Evolutionary conservation across 257 asterid genomes (phyloP).

Genomic region (Nicotiana tabacum): DNA sequence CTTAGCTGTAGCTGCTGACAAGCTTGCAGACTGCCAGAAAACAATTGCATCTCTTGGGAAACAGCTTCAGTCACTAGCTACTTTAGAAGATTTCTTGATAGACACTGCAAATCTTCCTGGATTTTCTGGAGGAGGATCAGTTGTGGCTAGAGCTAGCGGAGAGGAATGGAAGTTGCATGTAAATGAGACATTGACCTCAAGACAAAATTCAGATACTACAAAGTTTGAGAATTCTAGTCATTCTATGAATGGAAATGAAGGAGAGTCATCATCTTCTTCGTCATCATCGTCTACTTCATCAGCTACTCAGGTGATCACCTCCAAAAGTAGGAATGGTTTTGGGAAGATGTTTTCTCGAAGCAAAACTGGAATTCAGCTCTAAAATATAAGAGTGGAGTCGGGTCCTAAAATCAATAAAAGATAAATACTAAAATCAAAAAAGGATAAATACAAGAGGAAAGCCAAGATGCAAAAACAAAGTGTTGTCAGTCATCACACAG

Average conservation of each 20-base stretch:
- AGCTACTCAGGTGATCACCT: slow-evolving; percentile 21
- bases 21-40: slow-evolving; percentile 81
- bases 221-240: slow-evolving; percentile 24
- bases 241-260: slow-evolving; percentile 29
- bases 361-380: slow-evolving; percentile 40
- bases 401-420: neutral
- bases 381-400: neutral
- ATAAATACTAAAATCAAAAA: neutral
- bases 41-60: slow-evolving; percentile 80
- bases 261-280: slow-evolving; percentile 36
- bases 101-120: slow-evolving; percentile 69
- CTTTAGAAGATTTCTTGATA: slow-evolving; percentile 74
- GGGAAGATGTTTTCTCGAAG: slow-evolving; percentile 51
- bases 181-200: slow-evolving; percentile 19
- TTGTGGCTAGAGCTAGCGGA: slow-evolving; percentile 18
- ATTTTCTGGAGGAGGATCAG: slow-evolving; percentile 27
- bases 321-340: slow-evolving; percentile 48
- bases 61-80: slow-evolving; percentile 71
- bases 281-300: slow-evolving; percentile 37
- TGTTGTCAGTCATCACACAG: neutral
- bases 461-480: neutral
- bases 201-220: slow-evolving; percentile 23
- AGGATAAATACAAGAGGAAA: neutral
- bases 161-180: slow-evolving; percentile 34
- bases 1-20: slow-evolving; percentile 65